These are phyloP conservation scores for Pseudotsuga menziesii DNA, from an alignment of 75 land plant genomes.

Conservation along the genomic window DNA sequence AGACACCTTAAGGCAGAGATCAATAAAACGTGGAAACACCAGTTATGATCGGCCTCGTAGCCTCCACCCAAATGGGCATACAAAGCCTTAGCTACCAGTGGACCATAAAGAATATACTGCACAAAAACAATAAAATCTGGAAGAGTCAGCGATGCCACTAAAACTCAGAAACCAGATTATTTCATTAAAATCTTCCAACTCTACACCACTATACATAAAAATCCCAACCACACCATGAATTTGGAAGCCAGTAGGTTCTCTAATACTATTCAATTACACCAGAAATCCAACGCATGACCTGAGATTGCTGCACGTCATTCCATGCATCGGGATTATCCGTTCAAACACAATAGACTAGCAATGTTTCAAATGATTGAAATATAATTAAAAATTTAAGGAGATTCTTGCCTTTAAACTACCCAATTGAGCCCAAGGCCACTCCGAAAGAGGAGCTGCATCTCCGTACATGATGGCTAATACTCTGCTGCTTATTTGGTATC, in stretches of 20 bases:
- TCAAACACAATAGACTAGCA: not conserved
- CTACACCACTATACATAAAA: no score
- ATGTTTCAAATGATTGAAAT: not conserved
- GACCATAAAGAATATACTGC: slow-evolving; percentile 48
- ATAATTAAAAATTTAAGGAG: not conserved
- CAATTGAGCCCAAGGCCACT: slow-evolving; percentile 70
- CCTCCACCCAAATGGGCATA: slow-evolving; percentile 11
- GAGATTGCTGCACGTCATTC: no score
- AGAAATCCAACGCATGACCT: no score
- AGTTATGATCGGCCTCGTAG: slow-evolving; percentile 8
- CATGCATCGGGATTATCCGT: no score
- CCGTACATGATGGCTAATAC: no score
- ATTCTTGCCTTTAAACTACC: slow-evolving; percentile 56
- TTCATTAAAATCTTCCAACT: no score
- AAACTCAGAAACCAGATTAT: not conserved
- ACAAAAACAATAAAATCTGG: not conserved
- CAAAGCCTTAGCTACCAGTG: slow-evolving; percentile 34
- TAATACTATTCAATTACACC: not conserved
- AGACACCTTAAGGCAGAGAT: slow-evolving; percentile 28
- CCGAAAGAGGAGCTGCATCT: slow-evolving; percentile 9
- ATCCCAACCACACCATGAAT: no score
- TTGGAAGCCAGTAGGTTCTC: not conserved
- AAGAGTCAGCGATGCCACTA: not conserved
- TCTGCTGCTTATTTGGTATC: no score
- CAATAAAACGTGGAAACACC: slow-evolving; percentile 37